These are phyloP conservation scores for Austroboletus rostrupii DNA, from an alignment of 1,284 basidiomycete species.

Conservation along the genomic window DNA sequence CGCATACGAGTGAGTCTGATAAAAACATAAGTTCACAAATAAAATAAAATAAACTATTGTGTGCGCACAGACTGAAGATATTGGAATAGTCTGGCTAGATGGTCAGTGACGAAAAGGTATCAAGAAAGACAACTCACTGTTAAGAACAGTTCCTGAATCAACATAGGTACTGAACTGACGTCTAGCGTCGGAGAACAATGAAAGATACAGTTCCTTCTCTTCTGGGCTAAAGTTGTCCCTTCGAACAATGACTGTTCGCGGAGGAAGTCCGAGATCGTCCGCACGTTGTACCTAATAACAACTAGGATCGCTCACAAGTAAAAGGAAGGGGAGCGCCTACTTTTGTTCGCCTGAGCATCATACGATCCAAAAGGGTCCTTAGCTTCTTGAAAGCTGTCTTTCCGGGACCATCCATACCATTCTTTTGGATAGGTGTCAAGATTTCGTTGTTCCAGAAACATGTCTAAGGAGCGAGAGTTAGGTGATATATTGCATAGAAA, in stretches of 20 bases:
- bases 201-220: constrained; percentile 94
- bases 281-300: constrained; percentile 83
- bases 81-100: constrained; percentile 82
- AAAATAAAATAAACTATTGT: background rate
- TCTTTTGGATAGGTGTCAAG: constrained; percentile 88
- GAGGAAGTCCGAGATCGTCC: constrained; percentile 96
- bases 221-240: constrained; percentile 94
- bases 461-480: constrained; percentile 42
- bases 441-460: constrained; percentile 94
- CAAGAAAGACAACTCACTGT: constrained; percentile 59
- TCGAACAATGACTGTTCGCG: constrained; percentile 86
- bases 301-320: background rate
- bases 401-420: constrained; percentile 73
- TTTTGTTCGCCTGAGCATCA: constrained; percentile 93
- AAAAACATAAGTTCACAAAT: background rate
- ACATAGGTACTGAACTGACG: constrained; percentile 91
- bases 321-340: constrained; percentile 30
- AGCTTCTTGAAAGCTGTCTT: constrained; percentile 86
- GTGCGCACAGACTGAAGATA: constrained; percentile 78
- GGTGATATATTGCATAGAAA: background rate
- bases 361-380: constrained; percentile 82
- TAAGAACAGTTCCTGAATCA: constrained; percentile 85
- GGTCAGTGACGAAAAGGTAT: constrained; percentile 11
- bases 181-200: constrained; percentile 90
- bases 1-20: constrained; percentile 80